Conservation (phyloP, 352 stramenopile genomes). For the Pythium brachiatum region DNA sequence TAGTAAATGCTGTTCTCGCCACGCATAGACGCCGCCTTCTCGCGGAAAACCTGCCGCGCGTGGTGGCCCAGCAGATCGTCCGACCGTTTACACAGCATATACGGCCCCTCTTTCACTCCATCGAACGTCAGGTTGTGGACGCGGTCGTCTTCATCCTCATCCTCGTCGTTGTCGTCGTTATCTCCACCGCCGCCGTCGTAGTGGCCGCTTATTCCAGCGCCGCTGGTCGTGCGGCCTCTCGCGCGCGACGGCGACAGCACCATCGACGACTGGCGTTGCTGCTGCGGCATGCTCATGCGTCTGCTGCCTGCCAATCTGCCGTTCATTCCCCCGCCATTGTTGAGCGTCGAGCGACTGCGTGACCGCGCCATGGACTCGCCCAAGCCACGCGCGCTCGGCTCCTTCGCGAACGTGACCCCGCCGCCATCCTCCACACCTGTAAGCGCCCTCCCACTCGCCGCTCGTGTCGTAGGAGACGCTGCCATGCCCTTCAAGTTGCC, state of each 20-base stretch:
- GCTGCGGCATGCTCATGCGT: conserved; percentile 17
- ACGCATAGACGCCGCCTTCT: conserved; percentile 78
- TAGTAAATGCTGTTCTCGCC: conserved; percentile 84
- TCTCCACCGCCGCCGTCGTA: conserved; percentile 1
- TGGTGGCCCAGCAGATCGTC: conserved; percentile 80
- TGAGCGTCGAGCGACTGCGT: conserved; percentile 5
- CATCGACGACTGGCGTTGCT: conserved; percentile 11
- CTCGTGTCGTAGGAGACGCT: conserved; percentile 3
- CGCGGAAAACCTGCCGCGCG: conserved; percentile 77
- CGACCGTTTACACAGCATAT: conserved; percentile 85
- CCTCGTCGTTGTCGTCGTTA: conserved; percentile 4
- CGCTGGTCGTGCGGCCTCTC: conserved; percentile 3
- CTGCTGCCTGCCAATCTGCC: neutral
- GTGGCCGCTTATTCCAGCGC: neutral
- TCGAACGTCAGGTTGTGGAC: conserved; percentile 73
- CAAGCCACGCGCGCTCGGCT: conserved; percentile 1
- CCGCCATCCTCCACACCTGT: neutral
- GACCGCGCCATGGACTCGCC: neutral
- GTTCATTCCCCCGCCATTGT: neutral
- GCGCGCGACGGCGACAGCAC: neutral
- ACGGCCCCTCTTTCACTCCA: conserved; percentile 67
- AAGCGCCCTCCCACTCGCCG: neutral
- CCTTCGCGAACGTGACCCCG: conserved; percentile 4
- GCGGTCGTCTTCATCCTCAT: conserved; percentile 45
- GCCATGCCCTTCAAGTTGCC: conserved; percentile 1